Base-by-base conservation (phyloP, 805 yeast species). In the Wickerhamiella brachini region DNA sequence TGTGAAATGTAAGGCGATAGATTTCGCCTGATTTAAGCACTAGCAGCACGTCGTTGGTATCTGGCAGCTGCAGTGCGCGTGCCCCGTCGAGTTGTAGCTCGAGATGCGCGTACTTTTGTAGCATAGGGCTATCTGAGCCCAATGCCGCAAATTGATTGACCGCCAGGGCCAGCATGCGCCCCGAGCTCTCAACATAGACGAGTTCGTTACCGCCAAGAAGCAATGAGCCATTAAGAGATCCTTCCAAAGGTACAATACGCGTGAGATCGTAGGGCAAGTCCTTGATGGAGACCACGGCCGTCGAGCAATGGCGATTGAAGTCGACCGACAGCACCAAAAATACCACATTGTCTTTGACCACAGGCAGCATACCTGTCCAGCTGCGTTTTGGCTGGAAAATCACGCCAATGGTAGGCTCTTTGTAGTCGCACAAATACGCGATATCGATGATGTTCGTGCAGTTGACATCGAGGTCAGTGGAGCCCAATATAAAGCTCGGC, bases 381-480 rank as follows among this genome's bases (percentile, higher is more conserved):
- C 88, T 78, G 18, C 75, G 71, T 17, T 67, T 68, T 31, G 78
- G 77, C 49, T 79, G 75, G 55, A 69, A 77, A 24, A 87, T 62
- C 4, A 87, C 72, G 0, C 83, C 90, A 20, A 87, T 57, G 0
- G 97, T 89, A 0, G 97, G 95, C 53, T 83, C 93, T 56, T 83
- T 70, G 61, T 86, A 90, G 51, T 81, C 81, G 60, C 79, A 66
- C 41, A 90, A 65, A 62, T 85, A 89, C 47, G 78, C 79, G 57
- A 82, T 72, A 61, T 85, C 95, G 1, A 83, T 70, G 15, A 93
- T 77, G 54, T 80, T 78, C 20, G 71, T 66, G 45, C 88, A 72
- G 4, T 76, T 71, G 0, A 77, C 58, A 56, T 81, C 80, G 39
- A 90, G 67, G 23, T 74, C 68, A 1, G 75, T 67, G 0, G 83